These are phyloP conservation scores for Prorocentrum cordatum DNA, from an alignment of 169 alveolate species.

Conservation along the genomic window DNA sequence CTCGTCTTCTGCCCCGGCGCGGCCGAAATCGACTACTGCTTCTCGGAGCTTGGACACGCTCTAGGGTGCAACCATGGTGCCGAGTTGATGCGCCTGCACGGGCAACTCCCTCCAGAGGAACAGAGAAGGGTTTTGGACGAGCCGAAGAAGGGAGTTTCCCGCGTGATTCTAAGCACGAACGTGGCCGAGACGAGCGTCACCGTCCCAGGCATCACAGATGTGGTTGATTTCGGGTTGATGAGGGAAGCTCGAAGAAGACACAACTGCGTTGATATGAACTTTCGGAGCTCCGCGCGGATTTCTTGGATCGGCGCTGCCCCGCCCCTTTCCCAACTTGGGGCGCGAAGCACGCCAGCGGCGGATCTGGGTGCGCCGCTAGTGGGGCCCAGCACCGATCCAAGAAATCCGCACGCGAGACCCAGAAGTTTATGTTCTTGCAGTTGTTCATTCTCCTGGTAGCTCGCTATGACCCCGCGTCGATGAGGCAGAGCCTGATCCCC, in stretches of 20 bases:
- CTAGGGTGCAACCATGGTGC: background rate
- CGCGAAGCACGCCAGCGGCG: too few species aligned
- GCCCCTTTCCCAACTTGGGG: too few species aligned
- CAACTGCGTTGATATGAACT: too few species aligned
- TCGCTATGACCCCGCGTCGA: background rate
- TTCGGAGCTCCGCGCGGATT: too few species aligned
- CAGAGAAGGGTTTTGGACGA: background rate
- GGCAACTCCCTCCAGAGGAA: background rate
- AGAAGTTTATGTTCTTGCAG: too few species aligned
- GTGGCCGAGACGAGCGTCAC: background rate
- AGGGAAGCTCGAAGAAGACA: too few species aligned
- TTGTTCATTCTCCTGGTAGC: too few species aligned
- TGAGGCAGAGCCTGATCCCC: background rate
- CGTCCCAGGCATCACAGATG: background rate
- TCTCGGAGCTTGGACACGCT: background rate
- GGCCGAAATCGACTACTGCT: background rate
- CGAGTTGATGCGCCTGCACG: background rate
- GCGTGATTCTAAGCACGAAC: background rate
- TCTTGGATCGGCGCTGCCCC: too few species aligned
- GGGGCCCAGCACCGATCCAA: too few species aligned
- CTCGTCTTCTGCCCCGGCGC: background rate
- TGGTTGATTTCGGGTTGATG: background rate
- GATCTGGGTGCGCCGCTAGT: too few species aligned
- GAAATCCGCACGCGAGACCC: too few species aligned
- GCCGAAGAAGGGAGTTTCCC: background rate